These are phyloP conservation scores for Mycena vulgaris DNA, from an alignment of 768 basidiomycete genomes.

Conservation along the genomic window DNA sequence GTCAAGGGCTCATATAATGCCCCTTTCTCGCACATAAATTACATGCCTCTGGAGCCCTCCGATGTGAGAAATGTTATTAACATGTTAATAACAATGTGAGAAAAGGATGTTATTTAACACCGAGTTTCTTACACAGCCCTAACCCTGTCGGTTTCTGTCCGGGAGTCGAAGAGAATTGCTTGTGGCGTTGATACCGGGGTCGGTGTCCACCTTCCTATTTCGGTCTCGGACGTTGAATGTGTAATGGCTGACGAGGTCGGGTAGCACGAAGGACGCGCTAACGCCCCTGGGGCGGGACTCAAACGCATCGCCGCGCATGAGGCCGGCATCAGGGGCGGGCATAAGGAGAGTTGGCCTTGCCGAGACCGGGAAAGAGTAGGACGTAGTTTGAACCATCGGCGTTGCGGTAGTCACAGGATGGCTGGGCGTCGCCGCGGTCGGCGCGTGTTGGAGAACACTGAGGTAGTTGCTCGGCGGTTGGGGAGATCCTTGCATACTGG, in stretches of 20 bases:
- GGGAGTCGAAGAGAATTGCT: slow-evolving; percentile 77
- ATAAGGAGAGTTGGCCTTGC: slow-evolving; percentile 75
- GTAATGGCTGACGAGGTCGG: slow-evolving; percentile 81
- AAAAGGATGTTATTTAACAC: too few species aligned
- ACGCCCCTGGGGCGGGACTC: slow-evolving; percentile 77
- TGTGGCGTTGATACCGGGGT: slow-evolving; percentile 71
- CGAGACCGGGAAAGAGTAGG: slow-evolving; percentile 66
- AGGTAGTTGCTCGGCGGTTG: slow-evolving; percentile 78
- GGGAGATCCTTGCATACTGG: slow-evolving; percentile 89
- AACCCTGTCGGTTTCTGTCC: slow-evolving; percentile 62
- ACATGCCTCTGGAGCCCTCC: too few species aligned
- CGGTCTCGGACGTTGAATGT: slow-evolving; percentile 77
- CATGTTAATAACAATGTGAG: too few species aligned
- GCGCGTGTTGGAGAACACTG: slow-evolving; percentile 35
- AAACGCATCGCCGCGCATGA: slow-evolving; percentile 68
- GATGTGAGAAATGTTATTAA: too few species aligned
- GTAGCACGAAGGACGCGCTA: slow-evolving; percentile 85
- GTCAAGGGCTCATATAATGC: too few species aligned
- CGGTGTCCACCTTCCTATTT: too few species aligned
- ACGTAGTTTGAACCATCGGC: slow-evolving; percentile 77
- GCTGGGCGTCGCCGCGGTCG: slow-evolving; percentile 39
- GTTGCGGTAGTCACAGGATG: slow-evolving; percentile 69
- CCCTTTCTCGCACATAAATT: too few species aligned
- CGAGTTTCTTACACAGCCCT: too few species aligned
- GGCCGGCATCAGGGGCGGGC: slow-evolving; percentile 77